These are phyloP conservation scores for Calonectria pseudoreteaudii DNA, from an alignment of 2,329 filamentous ascomycete genomes.

Conservation along the genomic window DNA sequence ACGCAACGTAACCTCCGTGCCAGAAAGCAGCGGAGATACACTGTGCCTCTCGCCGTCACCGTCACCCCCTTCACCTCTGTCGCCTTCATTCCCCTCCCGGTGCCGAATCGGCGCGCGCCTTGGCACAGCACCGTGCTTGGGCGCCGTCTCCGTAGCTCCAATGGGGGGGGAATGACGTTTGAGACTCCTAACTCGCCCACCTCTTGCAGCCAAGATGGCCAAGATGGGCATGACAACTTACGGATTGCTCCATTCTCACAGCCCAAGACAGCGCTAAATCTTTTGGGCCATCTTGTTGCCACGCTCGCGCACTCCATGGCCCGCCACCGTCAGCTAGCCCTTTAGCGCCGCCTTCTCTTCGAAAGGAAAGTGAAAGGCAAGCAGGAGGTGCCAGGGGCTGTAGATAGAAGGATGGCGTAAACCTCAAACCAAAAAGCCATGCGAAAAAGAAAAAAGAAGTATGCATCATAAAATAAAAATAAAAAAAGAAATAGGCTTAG, in stretches of 20 bases:
- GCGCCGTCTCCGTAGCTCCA: not conserved
- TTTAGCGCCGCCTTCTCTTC: not conserved
- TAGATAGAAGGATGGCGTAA: not conserved
- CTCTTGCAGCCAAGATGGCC: not conserved
- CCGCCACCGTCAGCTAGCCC: not conserved
- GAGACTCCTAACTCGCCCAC: not conserved
- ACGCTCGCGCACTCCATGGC: not conserved
- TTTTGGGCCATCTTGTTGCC: not conserved
- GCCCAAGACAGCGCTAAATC: not conserved
- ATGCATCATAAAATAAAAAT: not conserved
- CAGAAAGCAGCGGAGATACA: not conserved
- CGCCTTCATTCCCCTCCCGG: not conserved
- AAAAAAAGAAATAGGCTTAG: not conserved
- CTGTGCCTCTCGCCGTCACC: constrained; percentile 8
- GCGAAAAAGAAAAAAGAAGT: not conserved
- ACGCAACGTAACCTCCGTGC: constrained; percentile 15
- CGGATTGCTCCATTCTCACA: not conserved
- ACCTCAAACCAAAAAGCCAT: not conserved
- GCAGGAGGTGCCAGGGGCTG: too few relatives aligned
- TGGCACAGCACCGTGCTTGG: not conserved
- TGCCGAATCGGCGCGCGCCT: constrained; percentile 16
- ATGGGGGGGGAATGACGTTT: not conserved
- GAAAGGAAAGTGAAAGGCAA: not conserved
- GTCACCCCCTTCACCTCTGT: not conserved
- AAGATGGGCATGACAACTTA: not conserved